Base-by-base conservation (phyloP, 768 basidiomycete genomes). In the Ramaria rubella region DNA sequence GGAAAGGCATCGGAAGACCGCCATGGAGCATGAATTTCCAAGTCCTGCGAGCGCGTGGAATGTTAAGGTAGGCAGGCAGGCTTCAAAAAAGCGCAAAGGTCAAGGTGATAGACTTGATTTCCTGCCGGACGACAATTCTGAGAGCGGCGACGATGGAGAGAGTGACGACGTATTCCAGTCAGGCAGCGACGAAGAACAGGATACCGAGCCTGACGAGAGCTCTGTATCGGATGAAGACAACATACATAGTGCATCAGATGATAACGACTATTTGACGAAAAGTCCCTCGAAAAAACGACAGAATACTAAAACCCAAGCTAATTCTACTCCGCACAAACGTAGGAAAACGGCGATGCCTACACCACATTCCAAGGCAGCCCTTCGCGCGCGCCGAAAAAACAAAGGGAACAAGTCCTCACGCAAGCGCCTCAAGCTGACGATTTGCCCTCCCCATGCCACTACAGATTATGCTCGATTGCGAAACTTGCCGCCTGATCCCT, bases 301-400 rank as follows among this genome's bases (percentile, higher is more conserved):
- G 44, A 14, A 46, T 12, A 24, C 23, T 9, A 24, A 26, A 12
- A 36, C 30, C n/a, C n/a, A n/a, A n/a, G n/a, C n/a, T 9, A 21
- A 53, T 11, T 11, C 23, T 12, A 12, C 49, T 15, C 44, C 55
- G 19, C 44, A 17, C 17, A 62, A 62, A 34, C 48, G 54, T 60
- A 51, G 67, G 40, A 76, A 75, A 17, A 60, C 80, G 21, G 85
- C 77, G 3, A 80, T 81, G 26, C 84, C 86, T 8, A 90, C 87
- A 0, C 87, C 87, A 5, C 86, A 86, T 64, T 88, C 87, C 31
- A 88, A 88, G 66, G 83, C 81, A 14, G 81, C 81, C 8, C 71
- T 87, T 9, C 73, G 73, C 27, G 73, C 75, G 36, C 79, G 83
- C 24, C 66, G 23, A 45, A 63, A 26, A 34, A 23, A 36, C 21